A percentile compares a stretch with the other conserved stretches of the same genome.
Evolutionary conservation across 768 basidiomycete species (phyloP).

Genomic region (Rhodosporidiobolus odoratus): DNA sequence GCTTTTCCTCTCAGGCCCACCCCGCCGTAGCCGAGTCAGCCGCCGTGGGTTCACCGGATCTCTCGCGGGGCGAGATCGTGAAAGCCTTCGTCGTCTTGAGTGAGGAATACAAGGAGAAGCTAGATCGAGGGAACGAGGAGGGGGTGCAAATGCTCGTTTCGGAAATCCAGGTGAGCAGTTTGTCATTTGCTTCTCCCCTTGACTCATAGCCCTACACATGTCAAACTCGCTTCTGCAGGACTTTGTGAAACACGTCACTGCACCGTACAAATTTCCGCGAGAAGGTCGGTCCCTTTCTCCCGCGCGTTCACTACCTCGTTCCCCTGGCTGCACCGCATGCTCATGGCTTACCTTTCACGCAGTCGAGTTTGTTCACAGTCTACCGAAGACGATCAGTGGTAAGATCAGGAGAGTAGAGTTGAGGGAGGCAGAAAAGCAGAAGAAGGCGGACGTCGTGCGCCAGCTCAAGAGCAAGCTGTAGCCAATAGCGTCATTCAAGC

Average conservation of each 20-base stretch:
- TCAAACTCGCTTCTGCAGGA: not conserved
- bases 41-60: slow-evolving; percentile 34
- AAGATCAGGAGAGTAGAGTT: slow-evolving; percentile 35
- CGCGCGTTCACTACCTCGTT: not conserved
- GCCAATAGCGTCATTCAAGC: not conserved
- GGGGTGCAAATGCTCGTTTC: slow-evolving; percentile 9
- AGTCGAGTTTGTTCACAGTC: slow-evolving; percentile 21
- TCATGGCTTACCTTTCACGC: not conserved
- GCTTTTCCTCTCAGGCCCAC: slow-evolving; percentile 14
- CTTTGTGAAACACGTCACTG: slow-evolving; percentile 18
- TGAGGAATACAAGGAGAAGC: slow-evolving; percentile 21
- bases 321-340: not conserved
- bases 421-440: slow-evolving; percentile 26
- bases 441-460: slow-evolving; percentile 26
- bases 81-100: slow-evolving; percentile 35
- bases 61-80: slow-evolving; percentile 25
- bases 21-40: slow-evolving; percentile 37
- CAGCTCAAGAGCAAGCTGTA: slow-evolving; percentile 25
- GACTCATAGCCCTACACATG: not conserved
- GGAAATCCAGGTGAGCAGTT: slow-evolving; percentile 25
- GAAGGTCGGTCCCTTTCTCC: slow-evolving; percentile 11
- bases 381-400: slow-evolving; percentile 35
- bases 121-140: not conserved
- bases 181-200: not conserved
- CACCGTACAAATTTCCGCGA: slow-evolving; percentile 36